Evolutionary conservation across 176 grass and related monocot genomes (phyloP).

Genomic region (Pharus latifolius): DNA sequence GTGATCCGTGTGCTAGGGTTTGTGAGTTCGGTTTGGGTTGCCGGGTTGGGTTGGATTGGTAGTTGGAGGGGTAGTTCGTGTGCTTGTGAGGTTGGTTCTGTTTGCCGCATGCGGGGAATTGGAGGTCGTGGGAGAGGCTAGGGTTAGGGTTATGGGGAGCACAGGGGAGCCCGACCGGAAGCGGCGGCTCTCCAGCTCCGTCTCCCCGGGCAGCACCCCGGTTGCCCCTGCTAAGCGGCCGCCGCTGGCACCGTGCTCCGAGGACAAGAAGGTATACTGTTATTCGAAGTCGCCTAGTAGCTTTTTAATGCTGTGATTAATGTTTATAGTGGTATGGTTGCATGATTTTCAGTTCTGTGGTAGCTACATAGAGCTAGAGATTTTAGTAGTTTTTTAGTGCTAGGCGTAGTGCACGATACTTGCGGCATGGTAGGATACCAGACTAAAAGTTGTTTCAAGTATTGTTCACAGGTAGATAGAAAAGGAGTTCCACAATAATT

Average conservation of each 20-base stretch:
- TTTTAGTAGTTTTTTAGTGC: background rate
- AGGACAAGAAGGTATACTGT: conserved; percentile 54
- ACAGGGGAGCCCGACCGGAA: conserved; percentile 57
- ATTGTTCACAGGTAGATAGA: background rate
- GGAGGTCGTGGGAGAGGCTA: background rate
- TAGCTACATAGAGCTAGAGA: background rate
- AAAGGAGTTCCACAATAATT: background rate
- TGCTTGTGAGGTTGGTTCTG: background rate
- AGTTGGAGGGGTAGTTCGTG: background rate
- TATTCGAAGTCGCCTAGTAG: background rate
- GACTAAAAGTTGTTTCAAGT: background rate
- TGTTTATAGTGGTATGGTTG: background rate
- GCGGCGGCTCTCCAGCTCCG: conserved; percentile 44
- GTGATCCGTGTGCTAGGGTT: background rate
- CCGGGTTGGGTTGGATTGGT: background rate
- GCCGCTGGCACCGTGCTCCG: conserved; percentile 32
- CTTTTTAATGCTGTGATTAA: background rate
- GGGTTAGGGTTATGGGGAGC: conserved; percentile 44
- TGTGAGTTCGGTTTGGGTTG: background rate
- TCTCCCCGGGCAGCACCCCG: conserved; percentile 29
- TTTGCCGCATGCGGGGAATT: background rate
- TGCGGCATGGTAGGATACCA: background rate
- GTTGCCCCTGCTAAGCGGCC: conserved; percentile 39
- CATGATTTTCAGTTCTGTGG: background rate
- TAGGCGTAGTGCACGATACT: background rate